phyloP scores from a whole-genome alignment of 805 yeast genomes.

The Hanseniaspora lindneri region DNA sequence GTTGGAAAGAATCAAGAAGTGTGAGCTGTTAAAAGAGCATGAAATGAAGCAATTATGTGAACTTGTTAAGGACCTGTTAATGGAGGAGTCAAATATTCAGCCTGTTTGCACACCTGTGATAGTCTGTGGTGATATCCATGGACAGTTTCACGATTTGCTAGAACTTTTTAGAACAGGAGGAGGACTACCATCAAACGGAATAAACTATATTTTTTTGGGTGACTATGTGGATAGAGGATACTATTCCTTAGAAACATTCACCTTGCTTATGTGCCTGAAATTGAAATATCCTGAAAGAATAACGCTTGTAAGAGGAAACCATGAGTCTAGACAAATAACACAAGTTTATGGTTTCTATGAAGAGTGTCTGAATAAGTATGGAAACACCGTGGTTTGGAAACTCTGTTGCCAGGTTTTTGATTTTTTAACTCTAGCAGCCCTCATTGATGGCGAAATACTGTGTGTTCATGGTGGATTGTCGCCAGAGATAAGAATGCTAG shows the following conservation, averaged over 20 bases:
- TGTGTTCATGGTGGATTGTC: constrained; percentile 97
- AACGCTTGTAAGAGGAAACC: constrained; percentile 82
- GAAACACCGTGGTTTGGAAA: constrained; percentile 71
- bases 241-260: constrained; percentile 76
- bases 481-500: constrained; percentile 94
- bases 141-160: constrained; percentile 81
- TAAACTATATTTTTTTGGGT: constrained; percentile 59
- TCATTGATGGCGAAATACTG: constrained; percentile 74
- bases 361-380: constrained; percentile 83
- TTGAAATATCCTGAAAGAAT: constrained; percentile 83
- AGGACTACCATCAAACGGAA: constrained; percentile 35
- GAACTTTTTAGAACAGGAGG: constrained; percentile 53
- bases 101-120: constrained; percentile 83
- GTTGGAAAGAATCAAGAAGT: constrained; percentile 86
- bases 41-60: constrained; percentile 97
- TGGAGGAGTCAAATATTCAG: constrained; percentile 92
- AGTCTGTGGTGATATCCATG: constrained; percentile 94
- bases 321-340: constrained; percentile 87
- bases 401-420: constrained; percentile 65
- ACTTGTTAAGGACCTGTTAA: constrained; percentile 79
- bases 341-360: constrained; percentile 94
- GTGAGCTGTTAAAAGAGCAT: constrained; percentile 75
- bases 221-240: constrained; percentile 96
- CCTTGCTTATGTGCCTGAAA: constrained; percentile 64
- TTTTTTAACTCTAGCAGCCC: constrained; percentile 62